Evolutionary conservation across 345 rosid genomes (phyloP).

Genomic region (Linum usitatissimum): DNA sequence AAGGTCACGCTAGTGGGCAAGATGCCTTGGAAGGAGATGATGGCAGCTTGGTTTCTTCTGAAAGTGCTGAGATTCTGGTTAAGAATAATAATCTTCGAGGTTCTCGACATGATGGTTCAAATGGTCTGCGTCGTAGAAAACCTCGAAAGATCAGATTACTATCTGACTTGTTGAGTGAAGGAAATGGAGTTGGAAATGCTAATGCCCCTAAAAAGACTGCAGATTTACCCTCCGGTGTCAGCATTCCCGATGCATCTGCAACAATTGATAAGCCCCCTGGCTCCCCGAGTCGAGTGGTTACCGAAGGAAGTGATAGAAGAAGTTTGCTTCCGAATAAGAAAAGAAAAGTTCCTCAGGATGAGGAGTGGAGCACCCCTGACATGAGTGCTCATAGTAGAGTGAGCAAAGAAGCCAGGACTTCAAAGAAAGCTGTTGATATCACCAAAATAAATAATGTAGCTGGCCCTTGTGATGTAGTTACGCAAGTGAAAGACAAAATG

Average conservation of each 20-base stretch:
- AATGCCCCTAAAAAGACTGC: conserved; percentile 17
- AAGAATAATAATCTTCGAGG: conserved; percentile 15
- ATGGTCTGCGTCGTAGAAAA: conserved; percentile 47
- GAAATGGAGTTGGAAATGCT: conserved; percentile 20
- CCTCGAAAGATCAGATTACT: conserved; percentile 56
- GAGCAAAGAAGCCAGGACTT: conserved; percentile 17
- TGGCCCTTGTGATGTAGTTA: neutral
- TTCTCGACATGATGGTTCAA: conserved; percentile 21
- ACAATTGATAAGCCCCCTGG: conserved; percentile 17
- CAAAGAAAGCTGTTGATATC: conserved; percentile 18
- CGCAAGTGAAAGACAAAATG: neutral
- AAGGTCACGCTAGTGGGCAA: neutral
- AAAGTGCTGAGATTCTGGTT: conserved; percentile 35
- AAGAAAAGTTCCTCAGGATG: conserved; percentile 40
- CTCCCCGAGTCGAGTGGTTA: conserved; percentile 13
- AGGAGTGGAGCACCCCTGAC: conserved; percentile 29
- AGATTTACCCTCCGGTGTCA: conserved; percentile 21
- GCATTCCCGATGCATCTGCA: conserved; percentile 20
- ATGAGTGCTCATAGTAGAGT: conserved; percentile 28
- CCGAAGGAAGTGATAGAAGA: conserved; percentile 16
- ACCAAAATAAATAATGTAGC: neutral
- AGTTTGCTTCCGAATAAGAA: conserved; percentile 35
- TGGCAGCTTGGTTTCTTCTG: conserved; percentile 36
- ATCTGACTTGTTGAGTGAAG: conserved; percentile 53
- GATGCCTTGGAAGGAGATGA: conserved; percentile 17